Evolutionary conservation across 2,329 filamentous ascomycete species (phyloP), one percentile per base, ranked within the genome.

Genomic region (Kalaharituber pfeilii): DNA sequence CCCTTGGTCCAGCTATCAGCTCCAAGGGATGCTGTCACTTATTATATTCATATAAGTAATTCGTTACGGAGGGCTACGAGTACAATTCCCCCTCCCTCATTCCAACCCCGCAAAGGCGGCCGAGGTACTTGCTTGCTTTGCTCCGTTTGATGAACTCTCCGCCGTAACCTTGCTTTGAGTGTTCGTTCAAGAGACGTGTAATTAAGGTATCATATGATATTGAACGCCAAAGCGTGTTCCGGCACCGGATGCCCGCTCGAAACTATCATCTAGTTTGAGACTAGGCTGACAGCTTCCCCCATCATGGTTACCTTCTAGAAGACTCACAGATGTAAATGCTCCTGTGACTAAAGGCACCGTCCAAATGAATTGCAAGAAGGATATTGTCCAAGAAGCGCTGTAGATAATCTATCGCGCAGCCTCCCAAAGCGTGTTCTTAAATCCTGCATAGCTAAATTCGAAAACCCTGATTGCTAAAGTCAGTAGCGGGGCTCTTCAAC

Each of bases 121-220:
- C n/a, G n/a, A n/a, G n/a, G n/a, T n/a, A n/a, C n/a, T n/a, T n/a
- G n/a, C n/a, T n/a, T n/a, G n/a, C n/a, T n/a, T n/a, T n/a, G n/a
- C n/a, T n/a, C n/a, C n/a, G 20, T 18, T 39, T 39, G 33, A 39
- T 39, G 42, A 47, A 47, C 5, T 20, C 24, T 22, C 42, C 42
- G 11, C 42, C 57, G 25, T 47, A 22, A 5, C 60, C 66, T 69
- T 1, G 69, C 69, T 59, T 71, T 71, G 1, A 69, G 69, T 33
- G 65, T 67, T 56, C 69, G 62, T 58, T 67, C 67, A 56, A 71
- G 57, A 47, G 64, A 66, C 24, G 65, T 67, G 49, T 70, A 70
- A 53, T 71, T 68, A 5, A 71, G 65, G 57, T 71, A 69, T n/a
- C n/a, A n/a, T n/a, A n/a, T n/a, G n/a, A n/a, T n/a, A n/a, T 63